Base-by-base conservation (phyloP, 495 filamentous ascomycete genomes). In the Aspergillus indologenus region DNA sequence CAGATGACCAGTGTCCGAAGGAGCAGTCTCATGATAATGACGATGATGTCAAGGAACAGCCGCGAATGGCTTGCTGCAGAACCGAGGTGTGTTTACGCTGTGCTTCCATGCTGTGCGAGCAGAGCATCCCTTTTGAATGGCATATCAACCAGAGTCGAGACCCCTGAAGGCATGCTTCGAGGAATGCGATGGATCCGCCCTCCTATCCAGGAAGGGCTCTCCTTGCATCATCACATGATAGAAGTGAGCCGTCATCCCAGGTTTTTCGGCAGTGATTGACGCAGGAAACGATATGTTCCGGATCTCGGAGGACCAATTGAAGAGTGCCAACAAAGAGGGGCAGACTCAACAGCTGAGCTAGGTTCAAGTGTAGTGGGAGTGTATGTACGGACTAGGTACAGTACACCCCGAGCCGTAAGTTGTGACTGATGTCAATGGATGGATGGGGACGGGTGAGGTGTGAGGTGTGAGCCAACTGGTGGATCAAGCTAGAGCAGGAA, bases 1-100 rank as follows among this genome's bases (percentile, higher is more conserved):
- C 61, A 65, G 17, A 61, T 58, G 8, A 68, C 52, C 54, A 60
- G 40, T 22, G 50, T 43, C 59, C 70, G 47, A 24, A n/a, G 19
- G 17, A 17, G n/a, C 5, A 50, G 52, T 45, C 54, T 58, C 2
- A 20, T 50, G n/a, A 15, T 46, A n/a, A 46, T 47, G 34, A 15
- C 12, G 12, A 40, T 40, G 34, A 40, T 40, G 34, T 40, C 34
- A 40, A 40, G 34, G 2, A 40, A 11, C 34, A 40, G 34, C 34
- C 34, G 12, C 12, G 34, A 40, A 40, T 8, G 34, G 34, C 34
- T 40, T 40, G 12, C 34, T 40, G 34, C 12, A 40, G 34, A 40
- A 6, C 34, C 34, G 5, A 40, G 12, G 34, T 40, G 6, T 40
- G 12, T 14, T 40, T 40, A 40, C 34, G 12, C 34, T 15, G 12